Base-by-base conservation (phyloP, 2,329 filamentous ascomycete species). In the Raffaelea deltoideospora region DNA sequence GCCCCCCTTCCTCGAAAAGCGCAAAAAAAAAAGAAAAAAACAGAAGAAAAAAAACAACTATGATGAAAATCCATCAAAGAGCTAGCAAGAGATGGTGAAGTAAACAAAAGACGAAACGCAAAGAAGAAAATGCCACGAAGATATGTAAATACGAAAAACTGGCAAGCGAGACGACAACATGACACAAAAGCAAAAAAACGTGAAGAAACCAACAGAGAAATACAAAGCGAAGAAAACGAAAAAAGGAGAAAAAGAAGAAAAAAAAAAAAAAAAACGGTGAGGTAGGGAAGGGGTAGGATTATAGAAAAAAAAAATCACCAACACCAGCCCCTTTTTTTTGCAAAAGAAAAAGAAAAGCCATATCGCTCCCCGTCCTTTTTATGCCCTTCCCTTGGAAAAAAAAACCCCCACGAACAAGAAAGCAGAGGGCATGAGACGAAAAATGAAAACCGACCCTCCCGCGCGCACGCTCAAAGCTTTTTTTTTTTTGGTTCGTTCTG, bases 281-380 rank as follows among this genome's bases (percentile, higher is more conserved):
- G 17, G 26, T 9, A 11, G 30, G 19, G 15, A 31, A 14, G 15
- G 30, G 18, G n/a, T 26, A 31, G n/a, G 26, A 10, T 15, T 17
- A 28, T 19, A 5, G 13, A 34, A 43, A 37, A 38, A 42, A 43
- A 35, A 22, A 38, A 34, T 37, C 34, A 41, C 44, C 44, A 41
- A 43, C 44, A 46, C 44, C 44, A 35, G 35, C 43, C 43, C 43
- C 38, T n/a, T n/a, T n/a, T n/a, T n/a, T n/a, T 43, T 38, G 38
- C 38, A 34, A 29, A 43, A 30, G 19, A 35, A 37, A 15, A n/a
- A n/a, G n/a, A n/a, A n/a, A n/a, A n/a, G n/a, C n/a, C n/a, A n/a
- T n/a, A 33, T 42, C 41, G 38, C 43, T 44, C 33, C 34, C 34
- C 33, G 33, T 35, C 38, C 39, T 34, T 43, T 41, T 41, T 41